Conservation (phyloP, 305 asterid species). For the Lippia alba region DNA sequence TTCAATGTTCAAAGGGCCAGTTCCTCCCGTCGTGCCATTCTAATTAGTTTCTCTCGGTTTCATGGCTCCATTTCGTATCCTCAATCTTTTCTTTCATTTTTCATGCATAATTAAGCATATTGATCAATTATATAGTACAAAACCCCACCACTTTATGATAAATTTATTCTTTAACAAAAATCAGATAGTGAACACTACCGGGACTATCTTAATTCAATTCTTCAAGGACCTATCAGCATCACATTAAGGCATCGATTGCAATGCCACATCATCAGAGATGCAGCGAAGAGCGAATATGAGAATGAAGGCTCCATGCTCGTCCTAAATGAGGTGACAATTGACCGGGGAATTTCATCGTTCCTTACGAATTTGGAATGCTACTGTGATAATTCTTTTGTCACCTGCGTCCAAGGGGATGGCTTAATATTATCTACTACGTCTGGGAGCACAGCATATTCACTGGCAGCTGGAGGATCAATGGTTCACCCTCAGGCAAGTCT, state of each 20-base stretch:
- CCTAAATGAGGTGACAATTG: constrained; percentile 74
- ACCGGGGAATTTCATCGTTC: constrained; percentile 76
- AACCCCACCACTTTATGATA: constrained; percentile 14
- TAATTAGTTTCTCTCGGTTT: constrained; percentile 83
- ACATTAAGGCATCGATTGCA: constrained; percentile 76
- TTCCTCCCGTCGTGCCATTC: constrained; percentile 80
- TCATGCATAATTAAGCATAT: not conserved
- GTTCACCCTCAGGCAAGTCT: constrained; percentile 76
- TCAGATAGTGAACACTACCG: constrained; percentile 71
- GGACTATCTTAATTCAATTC: constrained; percentile 55
- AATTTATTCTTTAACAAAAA: constrained; percentile 47
- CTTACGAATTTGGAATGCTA: constrained; percentile 78
- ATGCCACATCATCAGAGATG: constrained; percentile 65
- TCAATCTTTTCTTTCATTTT: constrained; percentile 3
- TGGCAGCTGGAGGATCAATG: constrained; percentile 89
- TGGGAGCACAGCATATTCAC: constrained; percentile 84
- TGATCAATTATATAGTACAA: not conserved
- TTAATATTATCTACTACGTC: constrained; percentile 77
- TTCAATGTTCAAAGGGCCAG: constrained; percentile 82
- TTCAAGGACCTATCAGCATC: constrained; percentile 70
- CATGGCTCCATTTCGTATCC: constrained; percentile 87
- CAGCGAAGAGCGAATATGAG: constrained; percentile 67
- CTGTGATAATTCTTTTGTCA: constrained; percentile 69
- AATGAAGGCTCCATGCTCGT: constrained; percentile 70
- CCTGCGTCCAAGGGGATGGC: constrained; percentile 83